phyloP scores from a whole-genome alignment of 768 basidiomycete genomes.

The Fomitopsis serialis region DNA sequence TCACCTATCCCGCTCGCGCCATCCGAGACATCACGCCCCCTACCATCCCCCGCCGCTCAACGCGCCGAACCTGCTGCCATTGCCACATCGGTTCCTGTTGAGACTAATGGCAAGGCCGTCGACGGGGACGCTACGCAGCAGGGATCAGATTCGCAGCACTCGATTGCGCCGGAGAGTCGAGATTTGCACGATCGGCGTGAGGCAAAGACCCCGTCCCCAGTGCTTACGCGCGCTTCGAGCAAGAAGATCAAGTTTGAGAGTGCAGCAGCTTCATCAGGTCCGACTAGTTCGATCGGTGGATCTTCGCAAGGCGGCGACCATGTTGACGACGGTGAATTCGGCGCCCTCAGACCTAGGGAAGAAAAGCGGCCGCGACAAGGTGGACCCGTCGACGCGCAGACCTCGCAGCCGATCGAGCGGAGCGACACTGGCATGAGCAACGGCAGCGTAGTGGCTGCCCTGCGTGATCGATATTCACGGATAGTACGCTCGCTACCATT shows the following conservation, averaged over 20 bases:
- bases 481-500: conserved; percentile 40
- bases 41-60: not conserved
- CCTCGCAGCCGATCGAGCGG: conserved; percentile 34
- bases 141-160: too few species aligned
- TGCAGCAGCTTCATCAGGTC: not conserved
- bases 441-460: conserved; percentile 61
- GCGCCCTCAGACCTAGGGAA: conserved; percentile 17
- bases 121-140: not conserved
- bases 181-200: not conserved
- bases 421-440: conserved; percentile 48
- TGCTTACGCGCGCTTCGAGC: not conserved
- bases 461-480: conserved; percentile 58
- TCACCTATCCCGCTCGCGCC: not conserved
- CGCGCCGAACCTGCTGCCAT: not conserved
- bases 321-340: conserved; percentile 22
- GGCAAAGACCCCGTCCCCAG: not conserved
- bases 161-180: not conserved
- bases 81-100: not conserved
- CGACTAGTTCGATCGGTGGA: not conserved
- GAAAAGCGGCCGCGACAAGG: conserved; percentile 18
- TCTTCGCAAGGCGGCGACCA: conserved; percentile 13
- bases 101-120: not conserved
- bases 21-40: not conserved
- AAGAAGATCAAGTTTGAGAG: not conserved
- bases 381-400: conserved; percentile 4